Conservation (phyloP, 805 yeast genomes). For the Metschnikowia lochheadii region DNA sequence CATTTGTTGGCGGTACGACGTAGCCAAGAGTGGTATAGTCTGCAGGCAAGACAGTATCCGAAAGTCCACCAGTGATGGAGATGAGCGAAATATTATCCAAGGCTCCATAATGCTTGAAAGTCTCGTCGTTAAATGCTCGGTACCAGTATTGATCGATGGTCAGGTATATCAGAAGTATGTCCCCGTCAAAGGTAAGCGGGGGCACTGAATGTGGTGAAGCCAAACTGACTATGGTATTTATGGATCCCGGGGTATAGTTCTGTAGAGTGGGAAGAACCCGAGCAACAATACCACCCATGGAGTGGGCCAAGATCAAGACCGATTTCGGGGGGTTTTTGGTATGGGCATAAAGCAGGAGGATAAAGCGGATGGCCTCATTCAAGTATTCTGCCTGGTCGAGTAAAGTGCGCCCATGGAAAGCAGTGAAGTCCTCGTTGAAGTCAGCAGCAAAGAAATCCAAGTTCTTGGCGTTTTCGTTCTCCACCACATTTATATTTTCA, state of each 20-base stretch:
- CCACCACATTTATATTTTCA: slow-evolving; percentile 18
- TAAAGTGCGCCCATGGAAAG: slow-evolving; percentile 91
- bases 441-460: slow-evolving; percentile 89
- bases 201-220: slow-evolving; percentile 92
- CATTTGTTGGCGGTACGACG: slow-evolving; percentile 67
- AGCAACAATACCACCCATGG: slow-evolving; percentile 97
- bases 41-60: slow-evolving; percentile 79
- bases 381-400: slow-evolving; percentile 90
- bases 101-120: slow-evolving; percentile 27
- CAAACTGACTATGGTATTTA: slow-evolving; percentile 79
- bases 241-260: slow-evolving; percentile 65
- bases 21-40: slow-evolving; percentile 79
- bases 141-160: slow-evolving; percentile 80
- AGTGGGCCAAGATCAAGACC: slow-evolving; percentile 81
- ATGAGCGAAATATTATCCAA: slow-evolving; percentile 60
- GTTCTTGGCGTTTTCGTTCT: slow-evolving; percentile 36
- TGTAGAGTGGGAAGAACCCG: slow-evolving; percentile 78
- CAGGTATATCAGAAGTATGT: slow-evolving; percentile 68
- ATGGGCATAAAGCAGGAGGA: slow-evolving; percentile 60
- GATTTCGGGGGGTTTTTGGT: slow-evolving; percentile 51
- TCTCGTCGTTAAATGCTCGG: slow-evolving; percentile 40
- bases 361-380: slow-evolving; percentile 81
- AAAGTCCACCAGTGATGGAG: slow-evolving; percentile 85
- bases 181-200: slow-evolving; percentile 92
- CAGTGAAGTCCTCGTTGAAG: slow-evolving; percentile 93